These are phyloP conservation scores for Cordyceps pruinosa DNA, from an alignment of 2,329 filamentous ascomycete species.

Conservation along the genomic window DNA sequence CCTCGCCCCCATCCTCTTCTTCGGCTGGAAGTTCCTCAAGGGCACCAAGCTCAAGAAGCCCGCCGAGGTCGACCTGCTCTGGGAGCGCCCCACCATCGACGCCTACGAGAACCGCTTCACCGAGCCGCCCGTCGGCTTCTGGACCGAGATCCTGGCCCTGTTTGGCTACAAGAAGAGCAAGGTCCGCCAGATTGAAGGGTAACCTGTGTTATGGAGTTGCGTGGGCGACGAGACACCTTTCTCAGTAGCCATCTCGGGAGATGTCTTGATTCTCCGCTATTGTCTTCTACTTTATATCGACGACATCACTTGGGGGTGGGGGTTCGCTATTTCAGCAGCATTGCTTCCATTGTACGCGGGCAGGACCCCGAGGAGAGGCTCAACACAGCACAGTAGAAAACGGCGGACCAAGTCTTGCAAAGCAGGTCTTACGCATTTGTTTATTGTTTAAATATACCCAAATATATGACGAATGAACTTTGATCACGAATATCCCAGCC, in stretches of 20 bases:
- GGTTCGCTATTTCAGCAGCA: neutral
- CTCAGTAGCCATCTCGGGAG: neutral
- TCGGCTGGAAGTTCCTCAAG: constrained; percentile 58
- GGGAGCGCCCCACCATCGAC: constrained; percentile 54
- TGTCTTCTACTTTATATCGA: neutral
- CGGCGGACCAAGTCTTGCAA: neutral
- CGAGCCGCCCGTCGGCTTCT: constrained; percentile 45
- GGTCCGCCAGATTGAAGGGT: constrained; percentile 17
- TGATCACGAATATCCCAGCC: neutral
- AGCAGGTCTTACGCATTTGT: neutral
- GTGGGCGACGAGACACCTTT: neutral
- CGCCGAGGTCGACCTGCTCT: constrained; percentile 50
- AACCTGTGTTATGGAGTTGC: constrained; percentile 5
- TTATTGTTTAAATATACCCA: constrained; percentile 11
- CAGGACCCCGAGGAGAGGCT: neutral
- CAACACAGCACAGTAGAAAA: neutral
- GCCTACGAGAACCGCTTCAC: constrained; percentile 48
- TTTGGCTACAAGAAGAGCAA: constrained; percentile 24
- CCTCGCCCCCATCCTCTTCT: constrained; percentile 45
- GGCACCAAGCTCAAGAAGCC: constrained; percentile 48
- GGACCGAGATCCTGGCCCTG: constrained; percentile 46
- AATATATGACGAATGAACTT: constrained; percentile 9
- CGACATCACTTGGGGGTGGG: neutral
- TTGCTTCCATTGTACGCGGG: neutral
- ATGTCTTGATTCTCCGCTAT: neutral